These are phyloP conservation scores for Lepiota venenata DNA, from an alignment of 768 basidiomycete genomes.

Conservation along the genomic window DNA sequence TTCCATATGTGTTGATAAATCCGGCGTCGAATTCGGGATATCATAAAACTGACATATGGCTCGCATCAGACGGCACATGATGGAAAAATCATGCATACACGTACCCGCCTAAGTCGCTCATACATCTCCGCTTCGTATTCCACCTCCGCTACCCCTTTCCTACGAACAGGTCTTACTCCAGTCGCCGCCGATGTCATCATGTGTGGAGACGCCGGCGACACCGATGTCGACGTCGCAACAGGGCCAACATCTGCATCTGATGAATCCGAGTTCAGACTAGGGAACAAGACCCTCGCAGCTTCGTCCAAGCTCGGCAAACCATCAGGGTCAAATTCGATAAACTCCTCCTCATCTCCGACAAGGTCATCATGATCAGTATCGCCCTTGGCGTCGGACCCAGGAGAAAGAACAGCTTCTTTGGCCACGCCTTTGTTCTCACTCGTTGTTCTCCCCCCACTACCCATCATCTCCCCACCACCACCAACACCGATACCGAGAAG, in stretches of 20 bases:
- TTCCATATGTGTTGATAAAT: constrained; percentile 79
- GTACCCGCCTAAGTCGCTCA: constrained; percentile 63
- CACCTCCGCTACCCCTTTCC: constrained; percentile 50
- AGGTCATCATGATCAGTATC: constrained; percentile 13
- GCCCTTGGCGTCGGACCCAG: too few relatives aligned
- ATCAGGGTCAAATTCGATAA: constrained; percentile 68
- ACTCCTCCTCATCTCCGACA: constrained; percentile 37
- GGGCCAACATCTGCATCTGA: not conserved
- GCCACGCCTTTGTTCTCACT: not conserved
- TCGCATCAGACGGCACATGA: not conserved
- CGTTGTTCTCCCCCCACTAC: constrained; percentile 10
- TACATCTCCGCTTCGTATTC: constrained; percentile 78
- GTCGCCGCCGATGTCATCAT: constrained; percentile 1
- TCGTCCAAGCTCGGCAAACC: constrained; percentile 67
- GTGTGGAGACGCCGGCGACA: too few relatives aligned
- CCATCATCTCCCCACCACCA: not conserved
- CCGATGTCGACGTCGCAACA: constrained; percentile 12
- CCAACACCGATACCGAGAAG: constrained; percentile 58
- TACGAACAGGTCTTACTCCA: not conserved
- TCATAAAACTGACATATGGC: constrained; percentile 61
- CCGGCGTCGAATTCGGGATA: constrained; percentile 65
- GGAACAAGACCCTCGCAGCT: constrained; percentile 69
- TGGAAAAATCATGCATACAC: constrained; percentile 21
- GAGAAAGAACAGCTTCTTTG: too few relatives aligned
- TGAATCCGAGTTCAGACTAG: constrained; percentile 32